Conservation (phyloP, 2,329 filamentous ascomycete species). For the Exophiala alcalophila region DNA sequence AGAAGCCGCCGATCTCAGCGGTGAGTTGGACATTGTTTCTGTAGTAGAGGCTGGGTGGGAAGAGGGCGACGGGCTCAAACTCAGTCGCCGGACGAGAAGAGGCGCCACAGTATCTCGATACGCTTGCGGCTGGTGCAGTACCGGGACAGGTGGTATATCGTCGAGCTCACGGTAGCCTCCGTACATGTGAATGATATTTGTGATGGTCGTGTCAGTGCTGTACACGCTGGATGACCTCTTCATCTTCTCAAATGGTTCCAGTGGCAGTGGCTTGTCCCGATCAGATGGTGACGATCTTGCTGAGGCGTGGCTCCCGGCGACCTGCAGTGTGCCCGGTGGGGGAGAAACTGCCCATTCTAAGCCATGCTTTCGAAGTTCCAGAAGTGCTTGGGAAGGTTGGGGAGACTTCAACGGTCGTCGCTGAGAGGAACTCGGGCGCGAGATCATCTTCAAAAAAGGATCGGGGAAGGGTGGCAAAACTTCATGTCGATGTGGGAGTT, state of each 20-base stretch:
- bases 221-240: slow-evolving; percentile 26
- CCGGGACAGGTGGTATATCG: slow-evolving; percentile 11
- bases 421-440: slow-evolving; percentile 13
- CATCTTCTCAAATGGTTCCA: slow-evolving; percentile 20
- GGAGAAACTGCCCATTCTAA: slow-evolving; percentile 21
- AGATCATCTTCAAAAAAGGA: slow-evolving; percentile 11
- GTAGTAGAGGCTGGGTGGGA: slow-evolving; percentile 25
- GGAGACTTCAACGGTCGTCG: slow-evolving; percentile 19
- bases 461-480: background rate
- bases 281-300: slow-evolving; percentile 24
- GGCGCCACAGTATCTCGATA: slow-evolving; percentile 29
- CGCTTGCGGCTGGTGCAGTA: slow-evolving; percentile 25
- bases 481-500: slow-evolving; percentile 5
- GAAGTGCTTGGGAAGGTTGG: slow-evolving; percentile 25
- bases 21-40: slow-evolving; percentile 32
- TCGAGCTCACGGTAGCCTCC: slow-evolving; percentile 22
- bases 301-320: slow-evolving; percentile 10
- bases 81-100: slow-evolving; percentile 30
- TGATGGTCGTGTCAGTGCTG: slow-evolving; percentile 29
- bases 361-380: slow-evolving; percentile 26
- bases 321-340: slow-evolving; percentile 12
- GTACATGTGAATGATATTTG: slow-evolving; percentile 29
- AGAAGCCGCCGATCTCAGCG: slow-evolving; percentile 30
- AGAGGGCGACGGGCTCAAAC: slow-evolving; percentile 35
- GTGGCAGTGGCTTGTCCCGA: slow-evolving; percentile 25